Conservation (phyloP, 1,284 basidiomycete species). For the Puccinia horiana region DNA sequence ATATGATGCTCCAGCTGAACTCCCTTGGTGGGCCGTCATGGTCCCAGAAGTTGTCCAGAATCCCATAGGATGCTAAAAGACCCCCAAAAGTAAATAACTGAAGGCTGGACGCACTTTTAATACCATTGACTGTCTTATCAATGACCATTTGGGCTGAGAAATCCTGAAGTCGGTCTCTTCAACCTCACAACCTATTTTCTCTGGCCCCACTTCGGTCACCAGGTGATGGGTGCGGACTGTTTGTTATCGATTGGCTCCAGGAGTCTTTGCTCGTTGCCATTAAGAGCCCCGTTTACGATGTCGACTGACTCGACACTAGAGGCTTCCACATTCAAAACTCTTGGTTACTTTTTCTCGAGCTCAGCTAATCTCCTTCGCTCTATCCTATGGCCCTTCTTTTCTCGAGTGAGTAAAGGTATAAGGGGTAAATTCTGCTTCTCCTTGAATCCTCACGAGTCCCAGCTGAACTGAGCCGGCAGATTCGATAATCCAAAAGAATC, state of each 20-base stretch:
- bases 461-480: neutral
- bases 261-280: constrained; percentile 1
- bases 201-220: constrained; percentile 2
- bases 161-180: neutral
- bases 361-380: neutral
- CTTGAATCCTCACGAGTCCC: neutral
- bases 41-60: too few relatives aligned
- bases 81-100: too few relatives aligned
- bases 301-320: neutral
- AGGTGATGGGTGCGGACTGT: constrained; percentile 5
- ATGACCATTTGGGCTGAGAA: neutral
- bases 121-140: too few relatives aligned
- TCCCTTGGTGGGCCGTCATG: too few relatives aligned
- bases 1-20: too few relatives aligned
- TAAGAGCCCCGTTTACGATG: neutral
- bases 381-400: neutral
- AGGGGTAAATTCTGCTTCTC: neutral
- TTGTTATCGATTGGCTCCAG: constrained; percentile 16
- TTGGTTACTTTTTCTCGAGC: neutral
- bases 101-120: too few relatives aligned
- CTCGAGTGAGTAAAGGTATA: neutral
- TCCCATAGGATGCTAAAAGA: too few relatives aligned
- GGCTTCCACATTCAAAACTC: neutral
- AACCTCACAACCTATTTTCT: neutral
- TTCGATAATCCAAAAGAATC: neutral